Evolutionary conservation across 1,284 basidiomycete genomes (phyloP), one percentile per base, ranked within the genome.

Genomic region (Ustilago shanxiensis): DNA sequence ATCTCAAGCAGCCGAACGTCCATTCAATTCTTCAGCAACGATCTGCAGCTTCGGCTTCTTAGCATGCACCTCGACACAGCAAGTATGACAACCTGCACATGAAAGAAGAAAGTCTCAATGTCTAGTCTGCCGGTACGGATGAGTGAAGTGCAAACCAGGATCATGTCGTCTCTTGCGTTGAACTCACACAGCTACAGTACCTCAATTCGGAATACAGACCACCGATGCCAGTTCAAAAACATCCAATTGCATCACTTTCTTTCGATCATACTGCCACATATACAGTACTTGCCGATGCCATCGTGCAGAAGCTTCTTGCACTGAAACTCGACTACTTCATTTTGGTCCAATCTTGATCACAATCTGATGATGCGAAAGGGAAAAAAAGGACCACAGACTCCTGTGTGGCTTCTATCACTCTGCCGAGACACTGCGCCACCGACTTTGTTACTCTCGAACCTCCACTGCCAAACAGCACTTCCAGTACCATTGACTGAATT

Each of bases 311-410:
- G n/a, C n/a, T n/a, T n/a, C n/a, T n/a, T n/a, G n/a, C n/a, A n/a
- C n/a, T n/a, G n/a, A n/a, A n/a, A n/a, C n/a, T n/a, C n/a, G n/a
- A n/a, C n/a, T n/a, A n/a, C n/a, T n/a, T n/a, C n/a, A n/a, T n/a
- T n/a, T n/a, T n/a, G n/a, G 44, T 45, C 44, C 18, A 20, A n/a
- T 45, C 44, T 49, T 16, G 47, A 49, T 49, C 47, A 49, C 47
- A 16, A 14, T 49, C 24, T 26, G 31, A 33, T 33, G 6, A 11
- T 6, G 11, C 5, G 31, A 33, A 33, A 33, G 31, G 31, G 31
- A 33, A 33, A 33, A 11, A 33, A 11, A 33, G 6, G 31, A 26
- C 47, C 26, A n/a, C 26, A 49, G 47, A 22, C 8, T 49, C 9
- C 22, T 16, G 24, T 28, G 47, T 49, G 3, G 45, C 45, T 47